Conservation (phyloP, 192 early-diverging fungal genomes). For the Coemansia sp. region DNA sequence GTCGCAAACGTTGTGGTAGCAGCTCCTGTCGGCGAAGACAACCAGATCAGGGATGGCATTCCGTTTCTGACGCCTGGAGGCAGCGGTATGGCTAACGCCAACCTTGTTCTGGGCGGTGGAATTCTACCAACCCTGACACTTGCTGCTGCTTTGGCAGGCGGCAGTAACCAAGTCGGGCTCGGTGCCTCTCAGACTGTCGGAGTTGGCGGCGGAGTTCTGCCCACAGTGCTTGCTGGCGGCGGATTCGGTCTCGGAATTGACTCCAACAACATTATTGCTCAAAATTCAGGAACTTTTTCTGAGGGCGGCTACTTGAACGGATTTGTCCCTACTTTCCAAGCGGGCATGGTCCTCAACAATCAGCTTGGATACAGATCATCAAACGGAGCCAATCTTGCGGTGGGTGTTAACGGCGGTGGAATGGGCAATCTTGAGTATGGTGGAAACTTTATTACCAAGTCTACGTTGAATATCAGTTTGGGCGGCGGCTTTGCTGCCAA, state of each 20-base stretch:
- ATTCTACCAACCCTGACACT: slow-evolving; percentile 30
- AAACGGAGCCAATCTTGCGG: slow-evolving; percentile 6
- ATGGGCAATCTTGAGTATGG: slow-evolving; percentile 17
- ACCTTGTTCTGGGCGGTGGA: slow-evolving; percentile 27
- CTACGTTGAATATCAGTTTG: slow-evolving; percentile 5
- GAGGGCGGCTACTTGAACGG: slow-evolving; percentile 29
- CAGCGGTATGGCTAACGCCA: slow-evolving; percentile 10
- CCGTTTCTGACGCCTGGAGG: slow-evolving; percentile 10
- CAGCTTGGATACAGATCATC: slow-evolving; percentile 8
- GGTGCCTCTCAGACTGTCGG: slow-evolving; percentile 13
- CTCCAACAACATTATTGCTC: slow-evolving; percentile 13
- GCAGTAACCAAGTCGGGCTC: slow-evolving; percentile 13
- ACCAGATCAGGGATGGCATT: slow-evolving; percentile 6
- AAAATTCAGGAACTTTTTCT: slow-evolving; percentile 19
- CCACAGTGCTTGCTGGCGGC: not conserved
- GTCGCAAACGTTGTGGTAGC: slow-evolving; percentile 6
- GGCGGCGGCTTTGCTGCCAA: slow-evolving; percentile 18
- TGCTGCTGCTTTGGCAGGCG: slow-evolving; percentile 7
- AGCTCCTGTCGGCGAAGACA: slow-evolving; percentile 11
- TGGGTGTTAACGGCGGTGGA: slow-evolving; percentile 13
- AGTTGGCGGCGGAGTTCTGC: slow-evolving; percentile 1
- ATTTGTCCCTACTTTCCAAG: slow-evolving; percentile 16
- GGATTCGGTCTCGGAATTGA: slow-evolving; percentile 6
- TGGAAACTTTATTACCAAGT: slow-evolving; percentile 26
- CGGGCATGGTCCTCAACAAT: slow-evolving; percentile 8